Base-by-base conservation (phyloP, 306 rosid species). In the Quercus robur region DNA sequence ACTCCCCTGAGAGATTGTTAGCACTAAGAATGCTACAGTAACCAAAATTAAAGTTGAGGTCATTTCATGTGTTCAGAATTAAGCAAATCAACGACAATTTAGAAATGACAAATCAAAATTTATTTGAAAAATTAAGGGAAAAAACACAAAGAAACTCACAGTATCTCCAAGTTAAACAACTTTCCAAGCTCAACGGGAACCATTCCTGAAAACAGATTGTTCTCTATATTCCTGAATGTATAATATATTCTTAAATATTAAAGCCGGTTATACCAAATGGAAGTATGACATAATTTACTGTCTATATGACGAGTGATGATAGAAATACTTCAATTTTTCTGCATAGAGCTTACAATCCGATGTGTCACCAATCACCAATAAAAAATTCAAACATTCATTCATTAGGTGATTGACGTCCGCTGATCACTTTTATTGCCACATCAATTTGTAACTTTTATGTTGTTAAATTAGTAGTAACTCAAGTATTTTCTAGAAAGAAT, bases 1-100 rank as follows among this genome's bases (percentile, higher is more conserved):
- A 81, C 68, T 52, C 25, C 3, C 87, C 84, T 2, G 80, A 80
- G 76, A 73, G 49, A 71, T 72, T 77, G 56, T 82, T 82, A 15
- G 81, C 44, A 28, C 28, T 77, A 12, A 82, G 77, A 41, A 41
- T 44, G 31, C 41, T 35, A 35, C 41, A 35, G 41, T 35, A 35
- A 35, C 41, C 41, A 35, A 35, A 35, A 35, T 35, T 35, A 35
- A 35, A 35, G 8, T 35, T 35, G 3, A 71, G 19, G 23, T 11
- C 7, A 5, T 3, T 35, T 18, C 20, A 41, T 7, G 26, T 11
- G 23, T 35, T 35, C 0, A 5, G 4, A 21, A 20, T n/a, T 67
- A 12, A 30, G 11, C 55, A 6, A 33, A 19, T 20, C 55, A 14
- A 38, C 10, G 0, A 0, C 4, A 19, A 1, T 26, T 38, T 9